Evolutionary conservation across 106 monocot species (phyloP), one percentile per base, ranked within the genome.

Genomic region (Iris macrosiphon): DNA sequence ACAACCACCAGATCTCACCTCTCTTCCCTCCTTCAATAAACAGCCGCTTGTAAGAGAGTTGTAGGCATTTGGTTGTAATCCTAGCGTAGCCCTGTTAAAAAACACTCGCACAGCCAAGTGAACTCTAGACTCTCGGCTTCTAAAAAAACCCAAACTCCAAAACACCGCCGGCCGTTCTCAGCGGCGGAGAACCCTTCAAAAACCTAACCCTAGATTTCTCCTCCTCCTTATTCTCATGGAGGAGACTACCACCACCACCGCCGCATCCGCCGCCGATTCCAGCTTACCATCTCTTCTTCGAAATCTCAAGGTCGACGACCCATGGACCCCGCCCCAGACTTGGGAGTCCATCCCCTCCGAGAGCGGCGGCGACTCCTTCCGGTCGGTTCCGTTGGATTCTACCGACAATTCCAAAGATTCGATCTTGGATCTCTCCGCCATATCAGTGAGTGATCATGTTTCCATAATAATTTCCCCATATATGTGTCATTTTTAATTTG

Each of bases 311-410:
- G 47, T 80, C 41, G 76, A 68, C 31, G 65, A 46, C 2, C 77
- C 84, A 0, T 61, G 60, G 61, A 35, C 74, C 24, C 65, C 76
- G 28, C 69, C 87, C 18, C 67, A 55, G 58, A 59, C 67, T 16
- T 92, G 92, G 92, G 87, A 92, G 31, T 79, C 87, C 12, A 74
- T 87, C 56, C 54, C 64, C 32, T 79, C 76, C 5, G 79, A 77
- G 43, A 73, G 82, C 45, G 87, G 87, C 0, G 19, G 20, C 12
- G 35, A 29, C 32, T 39, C 18, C 17, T 49, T 64, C 41, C 40
- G 0, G 26, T n/a, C n/a, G n/a, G n/a, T n/a, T n/a, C n/a, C n/a
- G n/a, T 33, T 5, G 14, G 37, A 51, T 40, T 4, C 41, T 49
- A 40, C 18, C 28, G 10, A 43, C 39, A 19, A 20, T 13, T 35